Percentiles rank a stretch among this genome's conserved stretches.
Conservation (phyloP, 2,329 filamentous ascomycete species). For the Lasiodiplodia hormozganensis region DNA sequence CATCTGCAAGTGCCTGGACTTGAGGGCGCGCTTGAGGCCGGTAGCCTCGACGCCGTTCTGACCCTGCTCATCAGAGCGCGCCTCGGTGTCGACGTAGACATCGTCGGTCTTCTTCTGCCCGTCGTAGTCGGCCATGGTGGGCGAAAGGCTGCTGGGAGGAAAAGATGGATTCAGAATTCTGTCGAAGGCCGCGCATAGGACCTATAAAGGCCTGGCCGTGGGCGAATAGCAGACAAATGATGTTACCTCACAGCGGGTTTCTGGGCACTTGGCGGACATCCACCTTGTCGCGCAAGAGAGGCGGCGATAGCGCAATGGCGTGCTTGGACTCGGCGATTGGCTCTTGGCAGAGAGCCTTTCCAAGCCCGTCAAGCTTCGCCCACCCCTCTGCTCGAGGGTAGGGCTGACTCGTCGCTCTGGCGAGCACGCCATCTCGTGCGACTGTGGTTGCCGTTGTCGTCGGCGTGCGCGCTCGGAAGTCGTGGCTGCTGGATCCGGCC, state of each 20-base stretch:
- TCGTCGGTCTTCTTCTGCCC: conserved; percentile 13
- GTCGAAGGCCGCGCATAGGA: neutral
- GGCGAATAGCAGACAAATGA: neutral
- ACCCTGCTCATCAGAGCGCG: conserved; percentile 1
- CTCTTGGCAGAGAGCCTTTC: conserved; percentile 8
- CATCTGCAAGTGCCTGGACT: conserved; percentile 36
- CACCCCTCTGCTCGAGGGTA: neutral
- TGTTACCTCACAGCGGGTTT: conserved; percentile 9
- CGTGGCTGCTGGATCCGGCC: neutral
- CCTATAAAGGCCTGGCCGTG: neutral
- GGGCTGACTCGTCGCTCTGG: neutral
- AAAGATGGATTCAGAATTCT: neutral
- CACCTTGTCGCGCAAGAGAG: conserved; percentile 6
- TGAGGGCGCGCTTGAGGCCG: conserved; percentile 35
- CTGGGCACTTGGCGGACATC: conserved; percentile 23
- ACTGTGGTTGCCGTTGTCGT: neutral
- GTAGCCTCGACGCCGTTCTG: neutral
- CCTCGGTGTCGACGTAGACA: conserved; percentile 5
- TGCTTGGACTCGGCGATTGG: conserved; percentile 8
- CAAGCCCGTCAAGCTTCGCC: conserved; percentile 22
- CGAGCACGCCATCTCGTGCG: conserved; percentile 11
- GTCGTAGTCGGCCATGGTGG: conserved; percentile 5
- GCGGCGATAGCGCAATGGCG: conserved; percentile 26
- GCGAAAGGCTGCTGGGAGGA: neutral
- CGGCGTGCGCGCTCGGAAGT: neutral